phyloP scores from a whole-genome alignment of 345 rosid genomes.

The Lagerstroemia speciosa region DNA sequence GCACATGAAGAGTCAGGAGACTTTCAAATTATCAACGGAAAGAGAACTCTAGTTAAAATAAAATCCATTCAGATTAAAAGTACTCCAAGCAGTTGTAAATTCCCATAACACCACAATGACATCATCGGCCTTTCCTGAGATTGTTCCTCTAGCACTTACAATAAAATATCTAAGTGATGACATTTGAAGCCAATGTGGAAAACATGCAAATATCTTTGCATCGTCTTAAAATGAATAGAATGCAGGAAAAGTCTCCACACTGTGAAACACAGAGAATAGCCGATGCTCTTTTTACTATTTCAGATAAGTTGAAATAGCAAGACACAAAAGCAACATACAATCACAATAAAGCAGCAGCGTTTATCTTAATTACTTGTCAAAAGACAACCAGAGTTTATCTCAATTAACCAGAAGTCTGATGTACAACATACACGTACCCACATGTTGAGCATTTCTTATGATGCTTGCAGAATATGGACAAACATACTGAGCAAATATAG shows the following conservation, averaged over 20 bases:
- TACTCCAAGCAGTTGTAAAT: background rate
- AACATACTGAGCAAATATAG: constrained; percentile 84
- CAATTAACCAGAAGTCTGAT: constrained; percentile 3
- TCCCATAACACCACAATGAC: background rate
- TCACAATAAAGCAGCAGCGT: background rate
- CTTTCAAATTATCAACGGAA: background rate
- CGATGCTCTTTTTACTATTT: background rate
- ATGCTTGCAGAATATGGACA: constrained; percentile 89
- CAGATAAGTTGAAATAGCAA: background rate
- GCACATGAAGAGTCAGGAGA: background rate
- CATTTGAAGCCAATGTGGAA: background rate
- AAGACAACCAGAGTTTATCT: too few relatives aligned
- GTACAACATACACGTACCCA: constrained; percentile 42
- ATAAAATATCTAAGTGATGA: background rate
- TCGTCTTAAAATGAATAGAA: background rate
- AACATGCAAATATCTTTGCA: background rate
- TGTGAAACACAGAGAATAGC: background rate
- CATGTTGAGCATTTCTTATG: constrained; percentile 90
- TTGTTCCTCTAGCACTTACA: background rate
- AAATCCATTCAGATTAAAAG: background rate
- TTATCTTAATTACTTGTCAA: too few relatives aligned
- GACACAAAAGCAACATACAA: constrained; percentile 1
- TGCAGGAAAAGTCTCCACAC: background rate
- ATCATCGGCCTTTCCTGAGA: background rate
- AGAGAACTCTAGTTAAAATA: background rate